A percentile compares a stretch with the other conserved stretches of the same genome.
phyloP scores from a whole-genome alignment of 495 filamentous ascomycete genomes.

The Margaritispora aquatica region DNA sequence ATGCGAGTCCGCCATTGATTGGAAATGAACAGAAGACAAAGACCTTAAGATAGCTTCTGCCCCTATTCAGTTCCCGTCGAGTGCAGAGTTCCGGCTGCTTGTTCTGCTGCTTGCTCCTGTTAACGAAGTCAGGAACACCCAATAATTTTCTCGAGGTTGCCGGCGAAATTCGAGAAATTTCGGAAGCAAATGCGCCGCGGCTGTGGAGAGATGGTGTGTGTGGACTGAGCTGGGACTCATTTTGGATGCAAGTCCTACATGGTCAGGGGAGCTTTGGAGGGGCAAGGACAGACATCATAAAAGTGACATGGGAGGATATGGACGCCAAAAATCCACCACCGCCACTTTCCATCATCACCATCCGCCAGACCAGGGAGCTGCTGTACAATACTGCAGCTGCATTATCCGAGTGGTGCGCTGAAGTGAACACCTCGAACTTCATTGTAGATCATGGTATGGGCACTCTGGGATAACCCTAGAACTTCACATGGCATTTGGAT shows the following conservation, averaged over 20 bases:
- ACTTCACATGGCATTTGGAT: background rate
- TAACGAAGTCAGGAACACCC: background rate
- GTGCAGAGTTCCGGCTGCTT: no score
- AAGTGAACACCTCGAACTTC: background rate
- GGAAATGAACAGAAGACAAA: no score
- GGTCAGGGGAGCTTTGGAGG: background rate
- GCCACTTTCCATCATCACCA: background rate
- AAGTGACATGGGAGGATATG: no score
- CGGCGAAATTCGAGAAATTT: background rate
- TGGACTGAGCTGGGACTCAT: background rate
- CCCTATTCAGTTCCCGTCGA: no score
- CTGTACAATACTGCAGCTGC: background rate
- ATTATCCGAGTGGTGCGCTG: background rate
- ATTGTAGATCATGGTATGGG: background rate
- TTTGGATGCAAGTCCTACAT: no score
- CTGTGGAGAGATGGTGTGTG: background rate
- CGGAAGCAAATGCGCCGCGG: background rate
- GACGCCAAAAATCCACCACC: background rate
- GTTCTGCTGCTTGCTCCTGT: no score
- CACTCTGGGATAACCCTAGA: background rate
- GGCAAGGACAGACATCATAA: background rate
- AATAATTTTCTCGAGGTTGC: background rate
- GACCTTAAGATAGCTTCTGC: no score
- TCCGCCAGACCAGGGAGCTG: background rate
- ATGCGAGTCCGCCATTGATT: no score